Conservation (phyloP, 305 asterid species). For the Solanum chacoense region DNA sequence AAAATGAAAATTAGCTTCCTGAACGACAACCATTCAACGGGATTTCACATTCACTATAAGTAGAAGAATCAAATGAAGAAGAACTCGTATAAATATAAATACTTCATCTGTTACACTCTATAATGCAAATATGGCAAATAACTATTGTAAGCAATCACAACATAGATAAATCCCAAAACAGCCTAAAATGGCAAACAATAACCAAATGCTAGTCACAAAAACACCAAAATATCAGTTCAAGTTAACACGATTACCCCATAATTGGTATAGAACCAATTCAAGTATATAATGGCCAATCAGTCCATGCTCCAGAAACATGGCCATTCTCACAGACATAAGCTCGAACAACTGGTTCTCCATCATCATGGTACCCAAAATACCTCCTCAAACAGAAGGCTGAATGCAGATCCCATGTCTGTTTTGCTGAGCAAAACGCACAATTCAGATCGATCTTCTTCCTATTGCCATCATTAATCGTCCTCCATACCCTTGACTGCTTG, state of each 20-base stretch:
- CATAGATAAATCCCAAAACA: not conserved
- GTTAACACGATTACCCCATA: not conserved
- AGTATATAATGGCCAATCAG: slow-evolving; percentile 86
- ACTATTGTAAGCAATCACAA: not conserved
- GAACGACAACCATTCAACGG: not conserved
- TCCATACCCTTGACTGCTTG: slow-evolving; percentile 92
- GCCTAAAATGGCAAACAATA: not conserved
- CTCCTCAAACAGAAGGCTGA: slow-evolving; percentile 87
- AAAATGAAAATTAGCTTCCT: not conserved
- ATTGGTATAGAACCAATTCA: slow-evolving; percentile 8
- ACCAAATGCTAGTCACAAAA: not conserved
- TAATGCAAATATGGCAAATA: not conserved
- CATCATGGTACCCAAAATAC: slow-evolving; percentile 82
- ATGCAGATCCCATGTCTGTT: slow-evolving; percentile 81
- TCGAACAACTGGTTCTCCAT: slow-evolving; percentile 91
- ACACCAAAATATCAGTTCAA: not conserved
- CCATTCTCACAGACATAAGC: slow-evolving; percentile 95
- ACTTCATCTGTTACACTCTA: not conserved
- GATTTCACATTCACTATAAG: not conserved
- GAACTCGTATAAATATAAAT: not conserved
- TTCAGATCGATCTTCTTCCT: slow-evolving; percentile 49
- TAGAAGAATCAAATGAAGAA: not conserved
- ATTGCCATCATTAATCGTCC: slow-evolving; percentile 79
- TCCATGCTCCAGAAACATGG: slow-evolving; percentile 98
- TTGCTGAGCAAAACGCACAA: slow-evolving; percentile 67